Conservation (phyloP, 2,329 filamentous ascomycete species). For the Colletotrichum viniferum region DNA sequence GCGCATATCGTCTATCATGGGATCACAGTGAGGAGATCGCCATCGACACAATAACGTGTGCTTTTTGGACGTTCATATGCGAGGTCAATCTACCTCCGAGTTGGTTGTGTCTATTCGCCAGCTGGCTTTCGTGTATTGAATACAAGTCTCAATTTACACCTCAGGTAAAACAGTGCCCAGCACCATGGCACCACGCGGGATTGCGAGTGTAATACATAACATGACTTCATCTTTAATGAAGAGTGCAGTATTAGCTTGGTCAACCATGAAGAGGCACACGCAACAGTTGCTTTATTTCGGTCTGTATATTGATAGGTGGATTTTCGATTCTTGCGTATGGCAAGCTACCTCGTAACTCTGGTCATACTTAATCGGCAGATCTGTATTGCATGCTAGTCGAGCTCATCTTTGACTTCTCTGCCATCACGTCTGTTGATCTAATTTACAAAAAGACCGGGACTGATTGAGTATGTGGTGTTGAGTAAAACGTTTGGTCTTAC, state of each 20-base stretch:
- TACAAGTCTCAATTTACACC: not conserved
- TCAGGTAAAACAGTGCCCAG: not conserved
- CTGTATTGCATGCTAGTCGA: not conserved
- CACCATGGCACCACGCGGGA: not conserved
- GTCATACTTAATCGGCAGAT: not conserved
- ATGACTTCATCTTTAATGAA: not conserved
- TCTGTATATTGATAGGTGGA: not conserved
- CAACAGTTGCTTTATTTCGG: not conserved
- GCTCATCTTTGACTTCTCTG: not conserved
- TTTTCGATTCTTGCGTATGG: no score
- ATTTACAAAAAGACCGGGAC: not conserved
- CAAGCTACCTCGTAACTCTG: not conserved
- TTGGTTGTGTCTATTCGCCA: not conserved
- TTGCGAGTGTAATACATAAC: not conserved
- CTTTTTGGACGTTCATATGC: no score
- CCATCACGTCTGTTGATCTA: not conserved
- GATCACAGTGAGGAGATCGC: no score
- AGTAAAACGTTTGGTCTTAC: not conserved
- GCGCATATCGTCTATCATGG: no score
- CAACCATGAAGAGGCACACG: not conserved
- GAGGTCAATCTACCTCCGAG: not conserved
- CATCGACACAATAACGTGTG: no score
- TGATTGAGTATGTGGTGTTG: not conserved
- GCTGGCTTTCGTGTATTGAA: not conserved
- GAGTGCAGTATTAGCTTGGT: not conserved